Evolutionary conservation across 2,329 filamentous ascomycete species (phyloP).

Genomic region (Pseudogymnoascus sp.): DNA sequence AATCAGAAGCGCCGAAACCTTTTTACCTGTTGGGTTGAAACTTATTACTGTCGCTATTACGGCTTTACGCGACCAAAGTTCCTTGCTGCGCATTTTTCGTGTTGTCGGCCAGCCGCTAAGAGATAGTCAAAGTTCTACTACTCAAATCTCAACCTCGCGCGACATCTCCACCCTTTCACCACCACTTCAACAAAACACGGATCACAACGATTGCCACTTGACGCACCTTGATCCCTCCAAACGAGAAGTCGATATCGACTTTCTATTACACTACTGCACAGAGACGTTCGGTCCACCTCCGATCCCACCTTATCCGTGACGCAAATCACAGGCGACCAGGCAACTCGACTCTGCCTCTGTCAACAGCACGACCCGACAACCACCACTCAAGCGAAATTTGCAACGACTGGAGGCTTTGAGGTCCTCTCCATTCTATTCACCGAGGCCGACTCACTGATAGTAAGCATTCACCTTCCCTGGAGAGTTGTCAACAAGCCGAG

Average conservation of each 20-base stretch:
- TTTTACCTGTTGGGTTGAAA: neutral
- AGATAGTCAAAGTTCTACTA: conserved; percentile 7
- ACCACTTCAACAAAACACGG: conserved; percentile 2
- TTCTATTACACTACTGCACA: neutral
- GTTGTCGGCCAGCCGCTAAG: conserved; percentile 5
- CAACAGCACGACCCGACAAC: neutral
- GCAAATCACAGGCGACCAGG: conserved; percentile 6
- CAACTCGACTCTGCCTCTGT: neutral
- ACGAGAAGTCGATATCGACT: conserved; percentile 6
- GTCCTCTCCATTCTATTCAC: neutral
- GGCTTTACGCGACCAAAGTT: neutral
- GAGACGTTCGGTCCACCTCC: neutral
- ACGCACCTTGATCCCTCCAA: neutral
- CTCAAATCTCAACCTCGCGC: conserved; percentile 8
- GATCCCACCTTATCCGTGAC: conserved; percentile 7
- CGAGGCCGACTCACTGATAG: conserved; percentile 4
- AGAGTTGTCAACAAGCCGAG: neutral
- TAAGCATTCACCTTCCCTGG: conserved; percentile 2
- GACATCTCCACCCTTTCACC: conserved; percentile 4
- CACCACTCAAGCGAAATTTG: neutral
- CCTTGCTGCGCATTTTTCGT: neutral
- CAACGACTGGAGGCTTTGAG: neutral
- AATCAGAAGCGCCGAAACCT: neutral
- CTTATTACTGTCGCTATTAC: neutral
- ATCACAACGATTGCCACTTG: neutral